These are phyloP conservation scores for Pseudogymnoascus sp. DNA, from an alignment of 2,329 filamentous ascomycete genomes.

Conservation along the genomic window DNA sequence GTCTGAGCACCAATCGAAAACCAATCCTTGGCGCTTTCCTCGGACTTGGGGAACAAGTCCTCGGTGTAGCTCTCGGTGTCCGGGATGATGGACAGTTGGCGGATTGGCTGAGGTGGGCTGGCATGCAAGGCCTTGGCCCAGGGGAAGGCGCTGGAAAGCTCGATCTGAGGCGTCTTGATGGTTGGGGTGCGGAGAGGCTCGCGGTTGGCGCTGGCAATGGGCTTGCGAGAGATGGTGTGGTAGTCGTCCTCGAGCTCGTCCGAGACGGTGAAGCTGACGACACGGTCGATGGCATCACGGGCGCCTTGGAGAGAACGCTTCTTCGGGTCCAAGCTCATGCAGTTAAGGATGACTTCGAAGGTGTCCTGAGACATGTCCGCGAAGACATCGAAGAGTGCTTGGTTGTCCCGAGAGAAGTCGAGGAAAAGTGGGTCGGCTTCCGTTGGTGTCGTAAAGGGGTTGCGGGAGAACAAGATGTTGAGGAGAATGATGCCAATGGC, in stretches of 20 bases:
- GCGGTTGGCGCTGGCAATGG: slow-evolving; percentile 77
- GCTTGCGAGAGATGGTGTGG: slow-evolving; percentile 63
- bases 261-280: slow-evolving; percentile 85
- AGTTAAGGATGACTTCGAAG: slow-evolving; percentile 84
- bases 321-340: slow-evolving; percentile 81
- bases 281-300: slow-evolving; percentile 68
- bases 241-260: slow-evolving; percentile 92
- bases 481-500: slow-evolving; percentile 93
- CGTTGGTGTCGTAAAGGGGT: slow-evolving; percentile 87
- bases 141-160: slow-evolving; percentile 70
- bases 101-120: slow-evolving; percentile 59
- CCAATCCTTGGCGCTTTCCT: slow-evolving; percentile 62
- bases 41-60: slow-evolving; percentile 76
- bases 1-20: slow-evolving; percentile 68
- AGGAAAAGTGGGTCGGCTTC: slow-evolving; percentile 87
- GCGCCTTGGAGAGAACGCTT: slow-evolving; percentile 76
- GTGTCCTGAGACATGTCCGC: slow-evolving; percentile 98
- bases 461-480: slow-evolving; percentile 93
- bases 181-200: slow-evolving; percentile 94
- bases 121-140: slow-evolving; percentile 88
- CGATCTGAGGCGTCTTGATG: slow-evolving; percentile 76
- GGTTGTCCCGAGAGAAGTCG: slow-evolving; percentile 87
- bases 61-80: slow-evolving; percentile 71
- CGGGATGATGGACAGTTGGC: slow-evolving; percentile 80
- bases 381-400: slow-evolving; percentile 96